Evolutionary conservation across 2,329 filamentous ascomycete species (phyloP).

Genomic region (Diaporthe capsici): DNA sequence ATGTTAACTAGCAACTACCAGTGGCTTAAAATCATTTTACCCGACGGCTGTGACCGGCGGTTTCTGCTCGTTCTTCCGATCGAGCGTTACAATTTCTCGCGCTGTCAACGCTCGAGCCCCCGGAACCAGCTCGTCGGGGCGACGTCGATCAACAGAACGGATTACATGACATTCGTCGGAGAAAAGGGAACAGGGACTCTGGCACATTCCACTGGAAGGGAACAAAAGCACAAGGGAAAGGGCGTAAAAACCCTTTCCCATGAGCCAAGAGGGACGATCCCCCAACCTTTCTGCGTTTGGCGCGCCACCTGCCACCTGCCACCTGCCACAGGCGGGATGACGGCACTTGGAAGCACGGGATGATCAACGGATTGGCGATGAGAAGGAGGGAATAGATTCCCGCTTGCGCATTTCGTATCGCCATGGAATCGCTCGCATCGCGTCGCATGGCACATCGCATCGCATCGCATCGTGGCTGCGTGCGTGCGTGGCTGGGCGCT

Average conservation of each 20-base stretch:
- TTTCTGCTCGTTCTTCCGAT: constrained; percentile 18
- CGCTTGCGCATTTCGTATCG: constrained; percentile 7
- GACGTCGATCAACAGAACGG: constrained; percentile 16
- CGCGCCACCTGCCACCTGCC: constrained; percentile 15
- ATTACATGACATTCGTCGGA: neutral
- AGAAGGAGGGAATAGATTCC: neutral
- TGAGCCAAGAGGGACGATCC: constrained; percentile 2
- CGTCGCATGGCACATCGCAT: constrained; percentile 7
- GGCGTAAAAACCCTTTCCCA: constrained; percentile 16
- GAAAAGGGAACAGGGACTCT: neutral
- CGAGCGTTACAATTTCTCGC: neutral
- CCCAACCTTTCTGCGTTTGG: neutral
- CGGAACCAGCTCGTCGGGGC: constrained; percentile 20
- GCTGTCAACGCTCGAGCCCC: constrained; percentile 20
- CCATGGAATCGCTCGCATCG: constrained; percentile 3
- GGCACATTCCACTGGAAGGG: neutral
- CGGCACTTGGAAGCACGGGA: constrained; percentile 23
- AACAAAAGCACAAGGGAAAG: neutral
- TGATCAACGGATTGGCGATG: constrained; percentile 15
- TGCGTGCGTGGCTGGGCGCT: neutral
- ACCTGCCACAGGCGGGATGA: neutral
- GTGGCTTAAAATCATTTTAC: neutral
- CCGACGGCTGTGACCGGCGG: constrained; percentile 6
- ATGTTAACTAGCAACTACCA: neutral
- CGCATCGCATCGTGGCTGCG: constrained; percentile 11